phyloP scores from a whole-genome alignment of 495 filamentous ascomycete genomes.

The Aspergillus panamensis region DNA sequence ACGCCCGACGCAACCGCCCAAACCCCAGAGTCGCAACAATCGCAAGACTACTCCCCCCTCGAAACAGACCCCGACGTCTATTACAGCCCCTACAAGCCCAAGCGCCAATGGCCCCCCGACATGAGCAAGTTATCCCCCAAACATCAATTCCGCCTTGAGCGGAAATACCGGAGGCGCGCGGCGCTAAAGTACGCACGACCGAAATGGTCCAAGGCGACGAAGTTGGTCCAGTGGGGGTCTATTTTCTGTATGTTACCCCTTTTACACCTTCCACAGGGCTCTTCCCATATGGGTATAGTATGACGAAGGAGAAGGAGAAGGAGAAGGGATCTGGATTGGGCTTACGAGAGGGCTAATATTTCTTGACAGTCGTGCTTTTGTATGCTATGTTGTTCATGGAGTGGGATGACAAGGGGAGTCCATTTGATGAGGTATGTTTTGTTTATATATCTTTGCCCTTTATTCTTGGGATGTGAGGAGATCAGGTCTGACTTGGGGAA shows the following conservation, averaged over 20 bases:
- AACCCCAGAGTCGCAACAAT: neutral
- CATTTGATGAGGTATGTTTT: constrained; percentile 54
- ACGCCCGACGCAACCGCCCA: constrained; percentile 26
- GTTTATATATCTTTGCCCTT: neutral
- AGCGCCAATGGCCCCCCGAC: constrained; percentile 89
- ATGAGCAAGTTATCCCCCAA: constrained; percentile 73
- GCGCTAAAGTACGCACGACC: constrained; percentile 72
- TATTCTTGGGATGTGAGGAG: neutral
- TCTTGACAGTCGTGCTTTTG: constrained; percentile 55
- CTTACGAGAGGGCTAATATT: neutral
- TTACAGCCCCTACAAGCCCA: constrained; percentile 68
- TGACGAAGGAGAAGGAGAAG: neutral
- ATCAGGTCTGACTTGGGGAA: constrained; percentile 4
- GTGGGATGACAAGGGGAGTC: constrained; percentile 58
- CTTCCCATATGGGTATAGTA: neutral
- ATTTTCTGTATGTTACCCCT: constrained; percentile 54
- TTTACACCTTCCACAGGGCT: neutral
- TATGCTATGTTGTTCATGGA: constrained; percentile 79
- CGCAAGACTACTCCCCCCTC: constrained; percentile 2
- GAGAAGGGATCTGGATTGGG: neutral
- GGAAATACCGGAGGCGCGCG: constrained; percentile 64
- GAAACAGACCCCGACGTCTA: constrained; percentile 21
- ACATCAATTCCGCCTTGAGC: constrained; percentile 71
- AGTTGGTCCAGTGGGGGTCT: constrained; percentile 64
- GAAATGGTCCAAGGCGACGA: constrained; percentile 66